These are phyloP conservation scores for Pseudevernia furfuracea DNA, from an alignment of 495 filamentous ascomycete genomes.

Conservation along the genomic window DNA sequence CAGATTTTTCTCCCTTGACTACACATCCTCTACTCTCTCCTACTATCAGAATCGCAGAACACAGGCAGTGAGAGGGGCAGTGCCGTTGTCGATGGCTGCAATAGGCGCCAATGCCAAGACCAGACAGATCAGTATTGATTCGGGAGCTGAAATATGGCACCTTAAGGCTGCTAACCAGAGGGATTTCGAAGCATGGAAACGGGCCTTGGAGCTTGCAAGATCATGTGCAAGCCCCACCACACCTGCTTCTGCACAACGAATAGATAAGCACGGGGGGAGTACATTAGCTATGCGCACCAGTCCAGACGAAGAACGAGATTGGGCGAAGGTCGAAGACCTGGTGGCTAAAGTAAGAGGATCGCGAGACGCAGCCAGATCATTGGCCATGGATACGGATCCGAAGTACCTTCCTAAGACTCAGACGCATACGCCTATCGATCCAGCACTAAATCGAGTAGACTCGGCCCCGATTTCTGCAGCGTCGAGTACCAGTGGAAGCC, in stretches of 20 bases:
- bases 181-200: slow-evolving; percentile 82
- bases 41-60: slow-evolving; percentile 94
- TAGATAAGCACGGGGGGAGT: slow-evolving; percentile 25
- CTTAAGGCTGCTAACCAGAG: slow-evolving; percentile 71
- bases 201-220: slow-evolving; percentile 59
- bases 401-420: slow-evolving; percentile 41
- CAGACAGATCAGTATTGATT: slow-evolving; percentile 92
- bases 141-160: slow-evolving; percentile 95
- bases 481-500: slow-evolving; percentile 25
- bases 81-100: slow-evolving; percentile 83
- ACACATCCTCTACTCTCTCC: slow-evolving; percentile 79
- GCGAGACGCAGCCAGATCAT: slow-evolving; percentile 73
- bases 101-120: slow-evolving; percentile 79
- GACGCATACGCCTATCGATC: slow-evolving; percentile 8
- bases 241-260: slow-evolving; percentile 6
- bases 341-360: slow-evolving; percentile 79
- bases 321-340: slow-evolving; percentile 73
- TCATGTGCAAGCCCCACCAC: slow-evolving; percentile 30
- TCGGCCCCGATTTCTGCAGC: slow-evolving; percentile 19
- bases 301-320: slow-evolving; percentile 65
- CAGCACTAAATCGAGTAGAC: slow-evolving; percentile 11
- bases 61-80: slow-evolving; percentile 79
- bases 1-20: slow-evolving; percentile 92
- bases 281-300: slow-evolving; percentile 27
- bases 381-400: slow-evolving; percentile 75